Conservation (phyloP, 768 basidiomycete species). For the Galerina marginata region DNA sequence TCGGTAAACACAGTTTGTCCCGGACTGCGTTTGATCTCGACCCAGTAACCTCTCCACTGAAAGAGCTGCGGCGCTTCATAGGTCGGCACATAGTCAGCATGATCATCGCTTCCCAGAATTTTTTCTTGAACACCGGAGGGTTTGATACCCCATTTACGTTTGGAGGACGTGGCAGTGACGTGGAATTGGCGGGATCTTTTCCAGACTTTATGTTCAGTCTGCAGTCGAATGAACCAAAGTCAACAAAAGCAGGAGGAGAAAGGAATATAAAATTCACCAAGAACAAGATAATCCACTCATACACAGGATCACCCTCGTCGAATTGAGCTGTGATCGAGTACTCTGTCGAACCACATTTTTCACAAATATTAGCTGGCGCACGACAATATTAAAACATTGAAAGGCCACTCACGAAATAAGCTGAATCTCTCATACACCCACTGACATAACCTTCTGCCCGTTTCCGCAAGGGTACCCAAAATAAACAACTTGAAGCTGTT, state of each 20-base stretch:
- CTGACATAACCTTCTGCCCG: conserved; percentile 42
- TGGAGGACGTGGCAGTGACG: conserved; percentile 42
- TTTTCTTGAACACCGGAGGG: conserved; percentile 19
- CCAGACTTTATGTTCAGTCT: conserved; percentile 51
- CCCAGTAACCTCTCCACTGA: conserved; percentile 49
- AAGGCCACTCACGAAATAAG: conserved; percentile 29
- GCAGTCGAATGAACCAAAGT: not conserved
- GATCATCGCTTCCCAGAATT: conserved; percentile 30
- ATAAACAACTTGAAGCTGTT: conserved; percentile 37
- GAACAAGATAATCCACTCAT: conserved; percentile 48
- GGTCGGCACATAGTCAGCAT: conserved; percentile 48
- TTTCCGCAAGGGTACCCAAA: conserved; percentile 43
- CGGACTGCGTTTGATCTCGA: conserved; percentile 35
- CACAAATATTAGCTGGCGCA: too few relatives aligned
- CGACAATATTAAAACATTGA: too few relatives aligned
- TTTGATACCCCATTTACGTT: conserved; percentile 44
- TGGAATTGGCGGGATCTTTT: conserved; percentile 43
- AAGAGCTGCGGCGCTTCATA: conserved; percentile 47
- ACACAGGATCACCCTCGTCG: conserved; percentile 43
- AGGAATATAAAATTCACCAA: conserved; percentile 32
- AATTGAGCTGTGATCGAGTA: conserved; percentile 46
- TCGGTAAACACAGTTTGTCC: conserved; percentile 11
- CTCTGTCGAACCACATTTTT: conserved; percentile 26
- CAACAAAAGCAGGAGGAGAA: not conserved
- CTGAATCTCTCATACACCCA: conserved; percentile 40